These are phyloP conservation scores for Sugiyamaella boreocaroliniensis DNA, from an alignment of 805 yeast genomes.

Conservation along the genomic window DNA sequence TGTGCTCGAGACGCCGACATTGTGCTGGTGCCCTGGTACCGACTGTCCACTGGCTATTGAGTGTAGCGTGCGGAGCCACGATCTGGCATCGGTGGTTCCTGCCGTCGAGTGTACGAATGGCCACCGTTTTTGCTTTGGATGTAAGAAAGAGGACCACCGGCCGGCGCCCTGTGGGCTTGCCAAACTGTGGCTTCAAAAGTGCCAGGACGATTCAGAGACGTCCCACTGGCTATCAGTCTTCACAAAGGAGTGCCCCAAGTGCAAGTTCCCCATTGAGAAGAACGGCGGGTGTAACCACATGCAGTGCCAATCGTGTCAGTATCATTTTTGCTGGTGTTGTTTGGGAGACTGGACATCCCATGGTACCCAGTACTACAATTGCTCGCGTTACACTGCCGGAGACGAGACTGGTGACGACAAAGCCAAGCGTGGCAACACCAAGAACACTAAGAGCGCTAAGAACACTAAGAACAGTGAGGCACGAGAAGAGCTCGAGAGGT, in stretches of 20 bases:
- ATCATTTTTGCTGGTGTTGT: conserved; percentile 94
- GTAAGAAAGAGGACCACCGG: conserved; percentile 68
- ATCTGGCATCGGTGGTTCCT: conserved; percentile 41
- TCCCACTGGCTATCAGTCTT: conserved; percentile 78
- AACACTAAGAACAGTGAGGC: conserved; percentile 29
- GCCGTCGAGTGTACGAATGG: conserved; percentile 59
- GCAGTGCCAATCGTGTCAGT: conserved; percentile 70
- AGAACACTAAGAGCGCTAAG: conserved; percentile 35
- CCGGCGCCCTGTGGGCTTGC: conserved; percentile 79
- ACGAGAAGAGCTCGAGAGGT: conserved; percentile 50
- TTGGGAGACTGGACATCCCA: conserved; percentile 68
- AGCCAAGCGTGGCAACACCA: conserved; percentile 13
- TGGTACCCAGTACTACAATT: conserved; percentile 55
- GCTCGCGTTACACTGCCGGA: conserved; percentile 41
- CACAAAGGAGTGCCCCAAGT: conserved; percentile 82
- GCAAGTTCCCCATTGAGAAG: conserved; percentile 75
- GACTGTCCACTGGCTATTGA: conserved; percentile 62
- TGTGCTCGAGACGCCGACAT: conserved; percentile 44
- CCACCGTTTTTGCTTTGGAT: conserved; percentile 73
- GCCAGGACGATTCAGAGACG: conserved; percentile 83
- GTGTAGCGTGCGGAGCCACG: conserved; percentile 26
- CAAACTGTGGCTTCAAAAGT: conserved; percentile 65
- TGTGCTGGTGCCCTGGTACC: conserved; percentile 79
- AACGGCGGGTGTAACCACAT: conserved; percentile 98
- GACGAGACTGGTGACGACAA: not conserved